Evolutionary conservation across 2,329 filamentous ascomycete species (phyloP), one percentile per base, ranked within the genome.

Genomic region (Stemphylium beticola): DNA sequence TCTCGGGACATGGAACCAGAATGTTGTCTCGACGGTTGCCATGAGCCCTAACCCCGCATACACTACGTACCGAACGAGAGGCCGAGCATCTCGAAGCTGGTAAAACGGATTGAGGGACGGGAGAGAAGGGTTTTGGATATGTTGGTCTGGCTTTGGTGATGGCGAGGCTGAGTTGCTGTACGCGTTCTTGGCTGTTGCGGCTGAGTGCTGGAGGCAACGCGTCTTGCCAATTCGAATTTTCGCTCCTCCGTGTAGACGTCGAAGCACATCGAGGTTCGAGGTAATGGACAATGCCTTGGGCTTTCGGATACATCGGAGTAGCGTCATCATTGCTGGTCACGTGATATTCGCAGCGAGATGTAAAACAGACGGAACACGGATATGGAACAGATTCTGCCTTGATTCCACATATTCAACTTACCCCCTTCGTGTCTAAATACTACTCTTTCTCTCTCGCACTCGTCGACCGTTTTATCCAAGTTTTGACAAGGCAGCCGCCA

Each of bases 1-100:
- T 32, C 61, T 60, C 10, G 69, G 49, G 12, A 71, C 55, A 8
- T 66, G 65, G 12, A 56, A 49, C 71, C 71, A 72, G 40, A 73
- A 72, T 1, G 64, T 66, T 1, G 66, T 56, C 49, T 73, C 70
- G 5, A 55, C 64, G 1, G 61, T 58, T 1, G 41, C 67, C 39
- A 69, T 54, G 9, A 73, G 22, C 0, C 47, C 58, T 4, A 73
- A 46, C 11, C 58, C 67, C 8, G 58, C 64, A 26, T 67, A 67
- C 14, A 73, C 53, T 8, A 62, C 68, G 46, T 69, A 72, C 9
- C 64, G 61, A 0, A 66, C 58, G 5, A 57, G 46, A 18, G 62
- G 65, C 0, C 49, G 45, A 1, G 57, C 42, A 9, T 50, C 46
- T 4, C 52, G 48, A 20, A 72, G 42, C 9, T 66, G 58, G 4